A percentile compares a stretch with the other conserved stretches of the same genome.
Conservation (phyloP, 1,139 yeast species). For the Taphrina communis region DNA sequence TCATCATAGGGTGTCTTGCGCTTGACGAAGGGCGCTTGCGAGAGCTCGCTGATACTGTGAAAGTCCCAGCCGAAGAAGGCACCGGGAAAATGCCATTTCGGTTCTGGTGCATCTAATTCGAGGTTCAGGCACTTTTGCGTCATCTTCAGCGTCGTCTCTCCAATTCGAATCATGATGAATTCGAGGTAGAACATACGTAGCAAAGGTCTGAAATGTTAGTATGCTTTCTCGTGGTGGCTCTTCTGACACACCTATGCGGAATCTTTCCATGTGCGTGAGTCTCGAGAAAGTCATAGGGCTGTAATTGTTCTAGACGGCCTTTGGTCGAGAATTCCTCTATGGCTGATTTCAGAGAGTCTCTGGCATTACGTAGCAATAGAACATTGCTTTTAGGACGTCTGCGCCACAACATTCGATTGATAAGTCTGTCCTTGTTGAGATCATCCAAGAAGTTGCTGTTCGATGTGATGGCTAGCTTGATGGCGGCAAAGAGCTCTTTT, state of each 20-base stretch:
- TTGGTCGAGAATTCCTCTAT: constrained; percentile 27
- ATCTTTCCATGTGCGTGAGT: constrained; percentile 5
- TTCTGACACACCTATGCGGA: constrained; percentile 10
- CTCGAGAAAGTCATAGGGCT: constrained; percentile 36
- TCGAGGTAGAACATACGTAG: constrained; percentile 37
- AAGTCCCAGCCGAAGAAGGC: constrained; percentile 5
- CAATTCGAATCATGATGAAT: constrained; percentile 32
- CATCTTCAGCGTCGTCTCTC: constrained; percentile 38
- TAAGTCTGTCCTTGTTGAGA: constrained; percentile 39
- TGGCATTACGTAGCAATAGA: constrained; percentile 5
- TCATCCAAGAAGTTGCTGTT: constrained; percentile 31
- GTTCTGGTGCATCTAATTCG: constrained; percentile 13
- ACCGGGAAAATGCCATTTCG: constrained; percentile 29
- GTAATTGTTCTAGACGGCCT: constrained; percentile 31
- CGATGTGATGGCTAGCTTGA: constrained; percentile 33
- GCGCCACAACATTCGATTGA: constrained; percentile 21
- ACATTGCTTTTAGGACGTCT: background rate
- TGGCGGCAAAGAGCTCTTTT: constrained; percentile 25
- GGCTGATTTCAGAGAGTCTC: constrained; percentile 21
- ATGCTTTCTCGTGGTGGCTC: too few relatives aligned
- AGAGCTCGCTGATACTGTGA: background rate
- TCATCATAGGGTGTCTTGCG: constrained; percentile 25
- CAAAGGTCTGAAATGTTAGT: constrained; percentile 15
- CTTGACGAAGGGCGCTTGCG: constrained; percentile 3
- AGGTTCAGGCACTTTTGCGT: constrained; percentile 37